These are phyloP conservation scores for Cnidoscolus chayamansa DNA, from an alignment of 441 rosid genomes.

Conservation along the genomic window DNA sequence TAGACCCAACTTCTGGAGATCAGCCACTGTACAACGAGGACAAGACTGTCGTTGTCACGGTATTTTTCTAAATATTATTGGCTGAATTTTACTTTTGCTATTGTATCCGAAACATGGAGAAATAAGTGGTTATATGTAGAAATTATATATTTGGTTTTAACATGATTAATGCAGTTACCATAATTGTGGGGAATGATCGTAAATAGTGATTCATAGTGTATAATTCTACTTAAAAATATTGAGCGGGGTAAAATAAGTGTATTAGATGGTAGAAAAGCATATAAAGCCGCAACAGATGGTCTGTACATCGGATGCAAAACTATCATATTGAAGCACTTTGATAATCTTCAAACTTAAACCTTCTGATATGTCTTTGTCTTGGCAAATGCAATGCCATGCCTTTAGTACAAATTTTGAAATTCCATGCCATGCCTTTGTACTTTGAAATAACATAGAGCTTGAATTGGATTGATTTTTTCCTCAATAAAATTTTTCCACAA, in stretches of 20 bases:
- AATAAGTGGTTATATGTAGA: not conserved
- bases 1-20: slow-evolving; percentile 96
- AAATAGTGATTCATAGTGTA: not conserved
- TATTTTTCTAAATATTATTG: slow-evolving; percentile 22
- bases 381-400: no score
- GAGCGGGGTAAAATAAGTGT: not conserved
- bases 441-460: not conserved
- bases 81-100: not conserved
- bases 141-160: not conserved
- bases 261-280: not conserved
- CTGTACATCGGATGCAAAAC: no score
- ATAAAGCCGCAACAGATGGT: not conserved
- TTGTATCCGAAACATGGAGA: not conserved
- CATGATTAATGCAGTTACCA: not conserved
- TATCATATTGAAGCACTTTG: no score
- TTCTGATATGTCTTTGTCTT: no score
- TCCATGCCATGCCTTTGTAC: not conserved
- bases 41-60: slow-evolving; percentile 86
- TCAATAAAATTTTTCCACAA: not conserved
- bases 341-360: no score
- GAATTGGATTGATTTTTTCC: no score
- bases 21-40: slow-evolving; percentile 96
- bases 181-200: not conserved
- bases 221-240: not conserved
- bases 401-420: no score